Evolutionary conservation across 768 basidiomycete species (phyloP).

Genomic region (Porpolomopsis calyptriformis): DNA sequence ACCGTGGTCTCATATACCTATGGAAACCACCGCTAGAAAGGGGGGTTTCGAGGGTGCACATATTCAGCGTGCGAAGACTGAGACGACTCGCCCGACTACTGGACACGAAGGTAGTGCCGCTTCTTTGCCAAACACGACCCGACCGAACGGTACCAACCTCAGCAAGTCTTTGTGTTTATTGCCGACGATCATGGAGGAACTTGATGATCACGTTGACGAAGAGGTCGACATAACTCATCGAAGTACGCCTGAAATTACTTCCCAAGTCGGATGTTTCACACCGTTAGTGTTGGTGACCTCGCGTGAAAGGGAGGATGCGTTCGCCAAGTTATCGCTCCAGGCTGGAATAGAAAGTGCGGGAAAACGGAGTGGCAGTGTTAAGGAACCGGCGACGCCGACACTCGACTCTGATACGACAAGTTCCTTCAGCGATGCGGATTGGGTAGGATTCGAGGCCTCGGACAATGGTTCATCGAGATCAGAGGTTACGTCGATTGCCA

Average conservation of each 20-base stretch:
- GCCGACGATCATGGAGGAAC: conserved; percentile 5
- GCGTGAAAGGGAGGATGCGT: not conserved
- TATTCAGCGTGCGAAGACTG: not conserved
- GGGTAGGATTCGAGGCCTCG: conserved; percentile 1
- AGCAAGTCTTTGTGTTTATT: not conserved
- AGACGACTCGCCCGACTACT: not conserved
- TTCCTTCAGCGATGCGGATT: not conserved
- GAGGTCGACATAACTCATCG: no score
- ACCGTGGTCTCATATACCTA: not conserved
- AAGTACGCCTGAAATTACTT: no score
- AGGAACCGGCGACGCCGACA: not conserved
- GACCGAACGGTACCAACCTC: not conserved
- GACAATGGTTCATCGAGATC: conserved; percentile 10
- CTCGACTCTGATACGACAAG: not conserved
- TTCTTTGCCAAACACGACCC: not conserved
- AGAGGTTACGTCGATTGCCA: conserved; percentile 16
- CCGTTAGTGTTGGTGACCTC: not conserved
- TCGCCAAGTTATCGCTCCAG: not conserved
- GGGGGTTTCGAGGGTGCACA: no score
- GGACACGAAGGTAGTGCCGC: not conserved
- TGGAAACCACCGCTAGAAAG: no score
- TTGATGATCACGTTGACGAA: not conserved
- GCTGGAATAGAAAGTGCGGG: conserved; percentile 2
- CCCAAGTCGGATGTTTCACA: no score
- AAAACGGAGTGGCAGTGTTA: not conserved